Percentiles rank a stretch among this genome's conserved stretches.
phyloP scores from a whole-genome alignment of 257 asterid genomes.

The Nicotiana undulata region DNA sequence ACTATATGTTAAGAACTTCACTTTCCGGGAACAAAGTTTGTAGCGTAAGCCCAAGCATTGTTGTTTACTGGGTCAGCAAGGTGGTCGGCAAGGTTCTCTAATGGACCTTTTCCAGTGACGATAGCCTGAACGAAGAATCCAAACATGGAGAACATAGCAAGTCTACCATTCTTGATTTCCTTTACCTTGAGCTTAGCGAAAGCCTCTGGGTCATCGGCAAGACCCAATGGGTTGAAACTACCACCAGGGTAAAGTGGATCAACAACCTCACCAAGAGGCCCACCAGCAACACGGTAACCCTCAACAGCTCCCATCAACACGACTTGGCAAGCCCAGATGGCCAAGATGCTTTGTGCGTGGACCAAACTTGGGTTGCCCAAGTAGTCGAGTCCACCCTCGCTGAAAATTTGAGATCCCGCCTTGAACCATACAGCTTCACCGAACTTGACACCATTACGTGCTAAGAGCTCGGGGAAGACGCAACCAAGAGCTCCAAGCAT shows the following conservation, averaged over 20 bases:
- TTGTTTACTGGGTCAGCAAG: constrained; percentile 24
- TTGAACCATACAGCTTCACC: constrained; percentile 42
- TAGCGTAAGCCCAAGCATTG: constrained; percentile 25
- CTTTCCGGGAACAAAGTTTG: constrained; percentile 22
- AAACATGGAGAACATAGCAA: constrained; percentile 43
- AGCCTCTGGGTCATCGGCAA: constrained; percentile 49
- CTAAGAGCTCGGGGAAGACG: constrained; percentile 38
- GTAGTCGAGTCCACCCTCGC: constrained; percentile 35
- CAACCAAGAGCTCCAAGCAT: constrained; percentile 42
- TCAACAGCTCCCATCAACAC: constrained; percentile 38
- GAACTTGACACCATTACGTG: constrained; percentile 32
- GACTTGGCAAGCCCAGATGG: constrained; percentile 35
- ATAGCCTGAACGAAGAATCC: constrained; percentile 45
- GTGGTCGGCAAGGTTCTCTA: constrained; percentile 27
- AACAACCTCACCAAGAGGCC: constrained; percentile 33
- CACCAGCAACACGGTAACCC: constrained; percentile 36
- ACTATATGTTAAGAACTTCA: background rate
- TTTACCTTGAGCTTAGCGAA: constrained; percentile 50
- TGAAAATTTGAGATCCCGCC: constrained; percentile 34
- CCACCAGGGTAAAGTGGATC: constrained; percentile 50
- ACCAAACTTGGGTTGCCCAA: constrained; percentile 36
- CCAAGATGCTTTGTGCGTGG: constrained; percentile 35
- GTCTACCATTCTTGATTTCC: constrained; percentile 48
- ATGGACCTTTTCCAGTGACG: constrained; percentile 28
- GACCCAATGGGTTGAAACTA: constrained; percentile 49